phyloP scores from a whole-genome alignment of 306 rosid species.

The Biancaea sappan region DNA sequence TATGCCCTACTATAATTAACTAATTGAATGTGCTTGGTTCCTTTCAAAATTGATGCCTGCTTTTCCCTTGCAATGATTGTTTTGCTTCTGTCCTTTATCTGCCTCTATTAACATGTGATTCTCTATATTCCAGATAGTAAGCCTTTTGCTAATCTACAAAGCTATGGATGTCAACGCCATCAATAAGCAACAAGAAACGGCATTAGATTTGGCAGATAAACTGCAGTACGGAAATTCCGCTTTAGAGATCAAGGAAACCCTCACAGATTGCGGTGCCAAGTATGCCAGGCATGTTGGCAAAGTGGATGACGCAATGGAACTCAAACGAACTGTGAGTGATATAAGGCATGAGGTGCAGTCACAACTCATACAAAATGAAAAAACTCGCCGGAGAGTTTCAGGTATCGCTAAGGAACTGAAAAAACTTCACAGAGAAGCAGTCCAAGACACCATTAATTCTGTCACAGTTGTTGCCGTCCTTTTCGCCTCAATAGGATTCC shows the following conservation, averaged over 20 bases:
- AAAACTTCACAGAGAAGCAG: constrained; percentile 95
- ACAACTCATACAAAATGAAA: constrained; percentile 78
- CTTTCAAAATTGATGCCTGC: constrained; percentile 1
- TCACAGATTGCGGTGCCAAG: constrained; percentile 82
- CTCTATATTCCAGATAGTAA: constrained; percentile 64
- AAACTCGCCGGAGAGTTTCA: constrained; percentile 81
- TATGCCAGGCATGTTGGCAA: constrained; percentile 79
- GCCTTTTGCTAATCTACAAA: constrained; percentile 57
- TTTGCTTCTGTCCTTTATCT: neutral
- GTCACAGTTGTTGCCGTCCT: constrained; percentile 90
- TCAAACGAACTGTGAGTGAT: constrained; percentile 93
- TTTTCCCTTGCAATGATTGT: neutral
- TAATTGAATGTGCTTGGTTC: constrained; percentile 6
- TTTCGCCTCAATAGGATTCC: constrained; percentile 93
- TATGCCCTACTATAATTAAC: neutral
- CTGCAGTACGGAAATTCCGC: constrained; percentile 73
- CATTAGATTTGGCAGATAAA: constrained; percentile 92
- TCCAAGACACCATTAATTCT: constrained; percentile 83
- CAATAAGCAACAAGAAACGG: constrained; percentile 78
- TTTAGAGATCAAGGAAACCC: constrained; percentile 69
- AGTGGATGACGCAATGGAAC: constrained; percentile 91
- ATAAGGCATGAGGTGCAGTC: constrained; percentile 93
- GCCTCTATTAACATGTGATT: constrained; percentile 27
- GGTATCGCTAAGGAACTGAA: constrained; percentile 94
- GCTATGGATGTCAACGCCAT: constrained; percentile 75